Percentiles rank a stretch among this genome's conserved stretches.
phyloP scores from a whole-genome alignment of 2,329 filamentous ascomycete species.

The Colletotrichum salicis region DNA sequence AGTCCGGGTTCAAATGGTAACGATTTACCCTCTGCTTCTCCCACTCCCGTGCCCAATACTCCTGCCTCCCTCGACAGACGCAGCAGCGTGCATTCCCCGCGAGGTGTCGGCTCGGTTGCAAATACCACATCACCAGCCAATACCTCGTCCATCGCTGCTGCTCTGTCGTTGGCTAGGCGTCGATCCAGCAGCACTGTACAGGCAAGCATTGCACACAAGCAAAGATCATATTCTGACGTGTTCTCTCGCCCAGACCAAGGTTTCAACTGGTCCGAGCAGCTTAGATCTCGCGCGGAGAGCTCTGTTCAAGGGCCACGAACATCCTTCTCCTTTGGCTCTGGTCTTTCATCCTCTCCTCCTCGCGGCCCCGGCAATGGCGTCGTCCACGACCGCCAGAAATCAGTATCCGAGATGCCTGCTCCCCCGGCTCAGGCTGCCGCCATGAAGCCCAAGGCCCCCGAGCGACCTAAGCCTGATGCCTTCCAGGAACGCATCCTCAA shows the following conservation, averaged over 20 bases:
- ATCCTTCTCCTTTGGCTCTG: conserved; percentile 67
- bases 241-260: conserved; percentile 78
- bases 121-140: conserved; percentile 42
- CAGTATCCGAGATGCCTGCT: conserved; percentile 71
- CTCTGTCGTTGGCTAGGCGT: conserved; percentile 47
- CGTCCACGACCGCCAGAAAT: conserved; percentile 75
- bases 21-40: conserved; percentile 53
- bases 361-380: conserved; percentile 46
- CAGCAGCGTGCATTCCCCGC: conserved; percentile 33
- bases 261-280: conserved; percentile 97
- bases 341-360: conserved; percentile 54
- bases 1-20: conserved; percentile 74
- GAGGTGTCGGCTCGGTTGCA: conserved; percentile 6
- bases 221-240: conserved; percentile 73
- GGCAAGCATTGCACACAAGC: conserved; percentile 69
- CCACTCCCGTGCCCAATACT: conserved; percentile 46
- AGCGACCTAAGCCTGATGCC: conserved; percentile 82
- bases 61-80: conserved; percentile 43
- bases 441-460: conserved; percentile 56
- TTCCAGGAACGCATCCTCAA: conserved; percentile 98
- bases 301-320: conserved; percentile 69
- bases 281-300: conserved; percentile 91
- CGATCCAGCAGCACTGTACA: conserved; percentile 56
- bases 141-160: conserved; percentile 47
- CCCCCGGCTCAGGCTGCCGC: conserved; percentile 63